Conservation (phyloP, 306 rosid species). For the Alnus rubra region DNA sequence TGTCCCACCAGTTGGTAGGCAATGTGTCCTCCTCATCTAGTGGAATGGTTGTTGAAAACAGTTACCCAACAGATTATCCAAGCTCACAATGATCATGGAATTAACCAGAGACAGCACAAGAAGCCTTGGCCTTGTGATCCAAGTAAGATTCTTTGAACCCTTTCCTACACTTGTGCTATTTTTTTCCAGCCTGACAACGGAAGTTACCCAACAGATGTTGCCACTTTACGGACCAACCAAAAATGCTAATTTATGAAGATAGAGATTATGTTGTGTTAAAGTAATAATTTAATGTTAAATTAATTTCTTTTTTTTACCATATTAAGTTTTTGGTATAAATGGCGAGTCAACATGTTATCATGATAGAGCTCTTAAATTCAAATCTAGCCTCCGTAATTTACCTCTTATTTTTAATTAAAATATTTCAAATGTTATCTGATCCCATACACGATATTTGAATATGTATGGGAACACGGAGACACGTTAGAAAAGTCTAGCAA, state of each 20-base stretch:
- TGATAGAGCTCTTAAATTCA: no score
- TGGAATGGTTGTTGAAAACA: slow-evolving; percentile 55
- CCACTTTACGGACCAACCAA: background rate
- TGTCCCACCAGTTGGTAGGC: slow-evolving; percentile 38
- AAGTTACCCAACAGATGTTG: slow-evolving; percentile 1
- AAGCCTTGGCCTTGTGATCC: slow-evolving; percentile 28
- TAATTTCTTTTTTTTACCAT: no score
- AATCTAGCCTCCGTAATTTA: no score
- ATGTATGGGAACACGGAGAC: background rate
- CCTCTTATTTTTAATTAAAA: no score
- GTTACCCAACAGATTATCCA: slow-evolving; percentile 30
- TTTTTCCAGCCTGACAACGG: background rate
- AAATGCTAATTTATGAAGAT: no score
- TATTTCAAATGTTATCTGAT: no score
- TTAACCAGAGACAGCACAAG: slow-evolving; percentile 20
- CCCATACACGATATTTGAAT: no score
- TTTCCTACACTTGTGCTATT: slow-evolving; percentile 5
- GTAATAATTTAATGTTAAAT: no score
- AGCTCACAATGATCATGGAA: slow-evolving; percentile 26
- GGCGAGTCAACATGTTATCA: no score
- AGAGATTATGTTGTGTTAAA: no score
- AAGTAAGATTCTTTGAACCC: slow-evolving; percentile 9
- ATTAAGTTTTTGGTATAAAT: no score
- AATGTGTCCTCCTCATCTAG: slow-evolving; percentile 46
- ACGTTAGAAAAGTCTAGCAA: background rate